phyloP scores from a whole-genome alignment of 805 yeast genomes.

The Zygotorulaspora sp. region DNA sequence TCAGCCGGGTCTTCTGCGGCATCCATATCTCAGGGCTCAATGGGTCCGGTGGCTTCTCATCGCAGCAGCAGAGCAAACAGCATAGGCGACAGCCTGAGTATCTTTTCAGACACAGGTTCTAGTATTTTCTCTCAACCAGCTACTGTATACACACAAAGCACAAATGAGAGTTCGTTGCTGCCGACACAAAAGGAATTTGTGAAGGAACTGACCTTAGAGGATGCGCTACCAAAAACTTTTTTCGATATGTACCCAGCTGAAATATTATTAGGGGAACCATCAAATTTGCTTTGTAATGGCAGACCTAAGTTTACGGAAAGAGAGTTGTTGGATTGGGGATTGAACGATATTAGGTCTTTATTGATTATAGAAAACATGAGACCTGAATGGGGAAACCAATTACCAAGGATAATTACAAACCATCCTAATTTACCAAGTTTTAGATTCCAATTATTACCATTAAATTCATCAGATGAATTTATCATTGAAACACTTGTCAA shows the following conservation, averaged over 20 bases:
- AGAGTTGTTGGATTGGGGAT: slow-evolving; percentile 62
- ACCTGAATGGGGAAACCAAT: slow-evolving; percentile 52
- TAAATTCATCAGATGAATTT: slow-evolving; percentile 45
- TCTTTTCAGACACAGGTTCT: slow-evolving; percentile 23
- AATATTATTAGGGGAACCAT: slow-evolving; percentile 41
- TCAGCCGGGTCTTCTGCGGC: slow-evolving; percentile 7
- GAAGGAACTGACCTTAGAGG: slow-evolving; percentile 37
- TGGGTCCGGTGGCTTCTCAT: too few species aligned
- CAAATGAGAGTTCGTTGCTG: slow-evolving; percentile 14
- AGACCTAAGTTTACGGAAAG: slow-evolving; percentile 61
- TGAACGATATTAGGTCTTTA: slow-evolving; percentile 64
- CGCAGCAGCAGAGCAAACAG: slow-evolving; percentile 8
- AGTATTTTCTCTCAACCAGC: slow-evolving; percentile 30
- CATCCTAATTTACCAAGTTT: slow-evolving; percentile 37
- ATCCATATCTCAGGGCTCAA: too few species aligned
- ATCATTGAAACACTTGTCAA: slow-evolving; percentile 47
- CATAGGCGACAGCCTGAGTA: slow-evolving; percentile 14
- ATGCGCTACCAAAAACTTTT: slow-evolving; percentile 50
- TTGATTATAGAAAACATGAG: slow-evolving; percentile 47
- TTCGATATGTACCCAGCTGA: slow-evolving; percentile 57
- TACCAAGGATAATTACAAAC: slow-evolving; percentile 41
- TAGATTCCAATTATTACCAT: slow-evolving; percentile 48
- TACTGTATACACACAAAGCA: slow-evolving; percentile 16
- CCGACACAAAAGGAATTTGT: slow-evolving; percentile 14
- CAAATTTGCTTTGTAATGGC: slow-evolving; percentile 45